Evolutionary conservation across 768 basidiomycete species (phyloP).

Genomic region (Sarcodon sp.): DNA sequence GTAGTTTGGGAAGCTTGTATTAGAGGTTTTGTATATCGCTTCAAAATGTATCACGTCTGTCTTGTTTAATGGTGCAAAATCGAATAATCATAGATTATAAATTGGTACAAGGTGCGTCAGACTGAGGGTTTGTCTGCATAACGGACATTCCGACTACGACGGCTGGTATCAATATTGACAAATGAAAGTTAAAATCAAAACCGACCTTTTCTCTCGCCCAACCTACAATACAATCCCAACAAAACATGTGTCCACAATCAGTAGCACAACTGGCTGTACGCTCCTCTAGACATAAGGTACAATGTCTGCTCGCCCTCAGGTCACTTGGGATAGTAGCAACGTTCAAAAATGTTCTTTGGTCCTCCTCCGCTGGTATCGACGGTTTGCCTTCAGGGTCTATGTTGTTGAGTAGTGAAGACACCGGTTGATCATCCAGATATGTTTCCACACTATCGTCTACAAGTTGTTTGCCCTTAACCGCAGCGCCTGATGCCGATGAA

Average conservation of each 20-base stretch:
- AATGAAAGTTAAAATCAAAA: neutral
- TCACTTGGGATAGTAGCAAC: constrained; percentile 38
- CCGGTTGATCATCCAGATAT: constrained; percentile 45
- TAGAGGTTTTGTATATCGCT: neutral
- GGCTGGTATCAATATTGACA: neutral
- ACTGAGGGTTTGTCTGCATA: constrained; percentile 69
- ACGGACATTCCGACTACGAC: constrained; percentile 70
- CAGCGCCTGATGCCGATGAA: neutral
- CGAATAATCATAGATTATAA: constrained; percentile 55
- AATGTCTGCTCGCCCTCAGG: constrained; percentile 48
- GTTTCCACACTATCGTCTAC: constrained; percentile 22
- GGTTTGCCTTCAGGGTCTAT: constrained; percentile 39
- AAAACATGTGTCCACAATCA: constrained; percentile 84
- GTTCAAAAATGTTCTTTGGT: constrained; percentile 55
- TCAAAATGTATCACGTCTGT: constrained; percentile 11
- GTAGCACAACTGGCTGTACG: constrained; percentile 73
- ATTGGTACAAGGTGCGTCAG: constrained; percentile 63
- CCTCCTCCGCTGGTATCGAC: constrained; percentile 51
- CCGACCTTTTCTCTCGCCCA: constrained; percentile 82
- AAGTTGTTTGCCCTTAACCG: constrained; percentile 22
- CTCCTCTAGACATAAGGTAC: constrained; percentile 79
- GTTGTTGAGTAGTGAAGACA: constrained; percentile 41
- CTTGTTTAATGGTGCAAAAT: neutral
- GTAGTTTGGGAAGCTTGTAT: constrained; percentile 8
- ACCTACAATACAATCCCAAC: constrained; percentile 80